A percentile compares a stretch with the other conserved stretches of the same genome.
Conservation (phyloP, 495 filamentous ascomycete species). For the Tetracladium marchalianum region DNA sequence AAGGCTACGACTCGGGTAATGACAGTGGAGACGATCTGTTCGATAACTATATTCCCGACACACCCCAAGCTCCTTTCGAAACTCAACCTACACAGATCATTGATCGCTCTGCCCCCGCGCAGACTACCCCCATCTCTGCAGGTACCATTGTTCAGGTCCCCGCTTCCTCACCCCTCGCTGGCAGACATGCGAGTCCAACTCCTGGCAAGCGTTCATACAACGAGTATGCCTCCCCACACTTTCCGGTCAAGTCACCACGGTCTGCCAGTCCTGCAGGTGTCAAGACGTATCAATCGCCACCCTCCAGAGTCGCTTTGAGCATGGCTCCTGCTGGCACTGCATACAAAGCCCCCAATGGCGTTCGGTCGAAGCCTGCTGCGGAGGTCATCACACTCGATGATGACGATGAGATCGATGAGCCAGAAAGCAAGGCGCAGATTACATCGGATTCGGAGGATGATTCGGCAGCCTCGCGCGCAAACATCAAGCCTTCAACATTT, state of each 20-base stretch:
- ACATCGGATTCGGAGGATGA: constrained; percentile 15
- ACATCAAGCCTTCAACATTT: constrained; percentile 63
- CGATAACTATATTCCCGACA: constrained; percentile 29
- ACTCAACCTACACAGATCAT: constrained; percentile 71
- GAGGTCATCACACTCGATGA: constrained; percentile 33
- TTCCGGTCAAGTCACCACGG: too few species aligned
- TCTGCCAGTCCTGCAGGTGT: too few species aligned
- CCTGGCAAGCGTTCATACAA: not conserved
- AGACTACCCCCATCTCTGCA: constrained; percentile 27
- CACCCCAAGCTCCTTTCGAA: constrained; percentile 13
- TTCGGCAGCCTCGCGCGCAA: not conserved
- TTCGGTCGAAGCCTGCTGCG: constrained; percentile 17
- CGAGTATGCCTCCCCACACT: too few species aligned
- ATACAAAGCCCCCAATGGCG: constrained; percentile 46
- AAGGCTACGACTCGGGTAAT: constrained; percentile 29
- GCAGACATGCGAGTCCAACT: constrained; percentile 1
- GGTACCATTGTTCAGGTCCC: constrained; percentile 59
- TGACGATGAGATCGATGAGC: constrained; percentile 49
- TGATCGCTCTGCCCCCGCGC: constrained; percentile 10
- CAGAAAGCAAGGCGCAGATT: constrained; percentile 30
- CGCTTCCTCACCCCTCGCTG: constrained; percentile 64
- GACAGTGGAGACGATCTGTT: constrained; percentile 48
- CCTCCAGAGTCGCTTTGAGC: constrained; percentile 9
- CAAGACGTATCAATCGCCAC: constrained; percentile 12
- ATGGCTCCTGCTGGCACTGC: constrained; percentile 75